Percentiles rank a stretch among this genome's conserved stretches.
These are phyloP conservation scores for Magnusiomyces magnusii DNA, from an alignment of 1,139 yeast species.

Conservation along the genomic window DNA sequence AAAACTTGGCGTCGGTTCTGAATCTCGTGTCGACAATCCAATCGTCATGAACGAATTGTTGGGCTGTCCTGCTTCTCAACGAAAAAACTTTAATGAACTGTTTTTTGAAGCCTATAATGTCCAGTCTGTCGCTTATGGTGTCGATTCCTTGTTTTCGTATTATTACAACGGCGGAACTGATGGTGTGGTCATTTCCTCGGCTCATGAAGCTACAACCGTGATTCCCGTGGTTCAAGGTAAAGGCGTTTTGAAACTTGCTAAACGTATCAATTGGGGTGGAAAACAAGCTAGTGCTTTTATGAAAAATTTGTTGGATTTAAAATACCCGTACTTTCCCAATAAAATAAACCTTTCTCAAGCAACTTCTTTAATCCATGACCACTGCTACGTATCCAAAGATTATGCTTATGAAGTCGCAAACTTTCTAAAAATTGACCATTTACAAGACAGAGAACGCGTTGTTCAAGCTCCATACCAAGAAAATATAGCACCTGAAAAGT, in stretches of 20 bases:
- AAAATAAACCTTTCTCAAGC: slow-evolving; percentile 59
- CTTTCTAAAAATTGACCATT: slow-evolving; percentile 51
- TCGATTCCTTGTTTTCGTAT: slow-evolving; percentile 73
- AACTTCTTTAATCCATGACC: slow-evolving; percentile 60
- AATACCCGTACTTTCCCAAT: slow-evolving; percentile 88
- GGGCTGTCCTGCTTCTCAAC: slow-evolving; percentile 61
- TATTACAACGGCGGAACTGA: slow-evolving; percentile 39
- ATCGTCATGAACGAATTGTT: slow-evolving; percentile 73
- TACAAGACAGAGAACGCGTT: slow-evolving; percentile 63
- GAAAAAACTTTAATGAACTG: slow-evolving; percentile 68
- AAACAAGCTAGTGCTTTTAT: slow-evolving; percentile 59
- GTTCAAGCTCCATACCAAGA: slow-evolving; percentile 78
- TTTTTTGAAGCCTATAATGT: slow-evolving; percentile 73
- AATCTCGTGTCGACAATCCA: slow-evolving; percentile 62
- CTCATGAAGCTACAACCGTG: slow-evolving; percentile 73
- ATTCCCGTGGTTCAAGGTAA: slow-evolving; percentile 69
- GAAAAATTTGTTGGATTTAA: slow-evolving; percentile 57
- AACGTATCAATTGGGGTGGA: slow-evolving; percentile 92
- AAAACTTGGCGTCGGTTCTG: slow-evolving; percentile 53
- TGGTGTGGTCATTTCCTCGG: slow-evolving; percentile 76
- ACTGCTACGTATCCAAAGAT: slow-evolving; percentile 66
- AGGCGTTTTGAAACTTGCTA: slow-evolving; percentile 60
- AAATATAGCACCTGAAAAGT: slow-evolving; percentile 55
- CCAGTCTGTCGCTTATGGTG: slow-evolving; percentile 71
- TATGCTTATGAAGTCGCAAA: slow-evolving; percentile 56